Percentiles rank a stretch among this genome's conserved stretches.
phyloP scores from a whole-genome alignment of 192 early-diverging fungal species.

The Coemansia sp. region DNA sequence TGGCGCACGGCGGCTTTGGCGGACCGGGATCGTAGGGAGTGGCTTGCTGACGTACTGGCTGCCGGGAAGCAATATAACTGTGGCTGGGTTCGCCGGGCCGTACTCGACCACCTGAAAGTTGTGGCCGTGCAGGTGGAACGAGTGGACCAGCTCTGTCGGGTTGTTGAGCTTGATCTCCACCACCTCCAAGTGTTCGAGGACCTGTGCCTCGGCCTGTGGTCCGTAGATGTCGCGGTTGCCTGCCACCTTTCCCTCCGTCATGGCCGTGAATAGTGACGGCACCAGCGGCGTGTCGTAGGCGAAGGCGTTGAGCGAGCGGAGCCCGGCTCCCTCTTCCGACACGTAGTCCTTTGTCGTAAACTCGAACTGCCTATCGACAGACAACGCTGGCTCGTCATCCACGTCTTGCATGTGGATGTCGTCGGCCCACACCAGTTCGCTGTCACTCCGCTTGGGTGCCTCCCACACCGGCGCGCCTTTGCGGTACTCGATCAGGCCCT shows the following conservation, averaged over 20 bases:
- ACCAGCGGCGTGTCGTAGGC: not conserved
- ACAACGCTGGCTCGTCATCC: not conserved
- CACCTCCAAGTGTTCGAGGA: not conserved
- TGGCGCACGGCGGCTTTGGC: constrained; percentile 56
- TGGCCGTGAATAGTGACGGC: not conserved
- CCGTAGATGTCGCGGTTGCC: not conserved
- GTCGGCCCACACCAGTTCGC: not conserved
- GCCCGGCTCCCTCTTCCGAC: not conserved
- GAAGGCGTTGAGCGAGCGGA: not conserved
- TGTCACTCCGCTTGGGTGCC: not conserved
- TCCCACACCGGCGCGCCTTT: not conserved
- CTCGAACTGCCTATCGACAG: not conserved
- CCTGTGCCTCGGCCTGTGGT: not conserved
- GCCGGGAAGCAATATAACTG: not conserved
- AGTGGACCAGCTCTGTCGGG: not conserved
- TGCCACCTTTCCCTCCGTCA: not conserved
- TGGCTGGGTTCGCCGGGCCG: constrained; percentile 4
- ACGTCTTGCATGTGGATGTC: not conserved
- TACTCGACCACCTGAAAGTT: constrained; percentile 13
- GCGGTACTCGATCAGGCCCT: constrained; percentile 8
- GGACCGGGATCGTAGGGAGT: not conserved
- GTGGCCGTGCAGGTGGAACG: constrained; percentile 6
- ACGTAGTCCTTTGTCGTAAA: not conserved
- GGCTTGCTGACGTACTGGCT: not conserved
- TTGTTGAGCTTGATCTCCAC: constrained; percentile 3